Base-by-base conservation (phyloP, 163 green algal species). In the Chlorella variabilis region DNA sequence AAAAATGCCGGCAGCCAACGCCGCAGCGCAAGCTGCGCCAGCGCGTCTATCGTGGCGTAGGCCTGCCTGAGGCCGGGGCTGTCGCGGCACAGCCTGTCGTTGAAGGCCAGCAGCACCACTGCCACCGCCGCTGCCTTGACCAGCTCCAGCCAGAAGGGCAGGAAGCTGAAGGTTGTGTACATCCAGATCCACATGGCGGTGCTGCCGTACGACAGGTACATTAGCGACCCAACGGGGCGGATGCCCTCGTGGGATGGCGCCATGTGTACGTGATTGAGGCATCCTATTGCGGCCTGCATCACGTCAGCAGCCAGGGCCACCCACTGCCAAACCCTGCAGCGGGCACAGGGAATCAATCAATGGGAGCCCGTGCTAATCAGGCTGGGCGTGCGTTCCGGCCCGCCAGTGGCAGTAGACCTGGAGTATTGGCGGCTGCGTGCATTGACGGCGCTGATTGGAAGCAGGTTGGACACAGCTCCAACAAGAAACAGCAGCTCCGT, bases 81-180 rank as follows among this genome's bases (percentile, higher is more conserved):
- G 27, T 31, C 51, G 23, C 34, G 25, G 51, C 71, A 78, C 25
- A 78, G 27, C 20, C 23, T 38, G 31, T 31, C 33, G 27, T 61
- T 78, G 49, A 42, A 49, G 5, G 51, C 51, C 25, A 78, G 36
- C 17, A 78, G 51, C 49, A 78, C 71, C 23, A 63, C 62, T 21
- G 34, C 25, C 23, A 78, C 51, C 4, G 62, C 31, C 7, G 51
- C 25, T 0, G 38, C 36, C 71, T 78, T 67, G 51, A 68, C 0
- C 33, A 78, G 71, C 51, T 69, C 51, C 54, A 68, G 23, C 4
- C 62, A 42, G 25, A 78, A 78, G 25, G 71, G 71, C 51, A 78
- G 51, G 25, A 21, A 2, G 7, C 34, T 56, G 51, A 78, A 78
- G 71, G 51, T 18, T 23, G 71, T 17, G 71, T 78, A 78, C 34